Base-by-base conservation (phyloP, 2,329 filamentous ascomycete genomes). In the Apiospora koreana region DNA sequence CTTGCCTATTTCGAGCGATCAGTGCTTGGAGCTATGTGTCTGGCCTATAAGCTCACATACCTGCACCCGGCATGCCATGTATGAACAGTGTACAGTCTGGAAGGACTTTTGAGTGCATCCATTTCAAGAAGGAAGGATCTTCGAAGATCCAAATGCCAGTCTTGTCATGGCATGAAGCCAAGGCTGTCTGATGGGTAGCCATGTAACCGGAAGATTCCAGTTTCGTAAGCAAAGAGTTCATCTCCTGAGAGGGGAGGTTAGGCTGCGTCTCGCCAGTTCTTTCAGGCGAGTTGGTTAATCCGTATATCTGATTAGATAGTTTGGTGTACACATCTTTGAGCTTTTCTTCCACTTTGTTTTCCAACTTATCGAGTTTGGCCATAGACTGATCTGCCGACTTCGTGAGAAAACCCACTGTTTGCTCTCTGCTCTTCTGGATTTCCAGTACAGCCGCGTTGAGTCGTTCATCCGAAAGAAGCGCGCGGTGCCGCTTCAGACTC, bases 401-500 rank as follows among this genome's bases (percentile, higher is more conserved):
- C 3, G 65, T 41, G 42, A 69, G 14, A 12, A 31, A 21, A 2
- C 62, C 6, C 12, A 31, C 1, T 10, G 69, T 45, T 41, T 16
- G 31, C 14, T 65, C 31, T 21, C 71, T 50, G 31, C 67, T 23
- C 0, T 71, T 35, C 67, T 67, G 71, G 4, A 74, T 65, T 16
- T 71, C 73, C 31, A 58, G 25, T 18, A 70, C 31, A 16, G 70
- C 62, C 23, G 70, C 71, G n/a, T 71, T 72, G 2, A 74, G 38
- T 65, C 67, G 70, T 41, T 72, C 69, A 18, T 75, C 75, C 0
- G n/a, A 62, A 1, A 76, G 68, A 14, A 75, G 67, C 5, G 65
- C 54, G 18, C 72, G 66, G 23, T 75, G 74, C 1, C 73, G 72
- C 58, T 73, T 75, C 3, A 76, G 68, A 35, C 74, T 75, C 28